Evolutionary conservation across 2,329 filamentous ascomycete genomes (phyloP), one percentile per base, ranked within the genome.

Genomic region (Penicillium palitans): DNA sequence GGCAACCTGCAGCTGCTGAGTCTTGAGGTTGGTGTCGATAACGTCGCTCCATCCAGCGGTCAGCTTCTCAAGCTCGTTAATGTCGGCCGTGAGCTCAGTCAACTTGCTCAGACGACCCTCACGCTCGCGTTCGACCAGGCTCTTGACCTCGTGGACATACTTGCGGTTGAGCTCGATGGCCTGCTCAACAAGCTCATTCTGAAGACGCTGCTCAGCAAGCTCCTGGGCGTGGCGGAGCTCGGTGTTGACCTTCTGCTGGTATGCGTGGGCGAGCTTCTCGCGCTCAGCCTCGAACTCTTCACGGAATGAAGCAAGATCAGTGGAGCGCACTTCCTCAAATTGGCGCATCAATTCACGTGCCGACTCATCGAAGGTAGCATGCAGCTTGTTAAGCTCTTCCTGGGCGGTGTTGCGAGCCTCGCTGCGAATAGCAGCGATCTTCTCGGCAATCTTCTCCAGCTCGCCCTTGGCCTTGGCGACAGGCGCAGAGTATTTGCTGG

Each of bases 1-100:
- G 21, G 95, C 95, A 37, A 99, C 91, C 72, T 97, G 91, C 29
- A 99, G 87, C 78, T 98, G 93, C 77, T 99, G 95, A 0, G 95
- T 97, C 76, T 90, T 89, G 62, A 98, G 85, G 78, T 95, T 98
- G 60, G 85, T 83, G 73, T 98, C 92, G 24, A 99, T 87, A 39
- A 98, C 91, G 41, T 87, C 86, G 77, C 93, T 96, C 92, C 92
- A 98, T 65, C 91, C 89, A 1, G 86, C 85, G 1, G 93, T 96
- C 55, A 99, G 85, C 75, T 88, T 87, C 79, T 97, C 93, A 13
- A 99, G 86, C 68, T 96, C 90, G 40, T 83, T 82, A 19, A 99
- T 90, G 13, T 88, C 88, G 35, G 85, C 80, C 19, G 88, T 89
- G 31, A 99, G 85, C 72, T 93, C 88, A 57, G 87, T 84, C 31